Evolutionary conservation across 495 filamentous ascomycete species (phyloP).

Genomic region (Thermochaetoides thermophila): DNA sequence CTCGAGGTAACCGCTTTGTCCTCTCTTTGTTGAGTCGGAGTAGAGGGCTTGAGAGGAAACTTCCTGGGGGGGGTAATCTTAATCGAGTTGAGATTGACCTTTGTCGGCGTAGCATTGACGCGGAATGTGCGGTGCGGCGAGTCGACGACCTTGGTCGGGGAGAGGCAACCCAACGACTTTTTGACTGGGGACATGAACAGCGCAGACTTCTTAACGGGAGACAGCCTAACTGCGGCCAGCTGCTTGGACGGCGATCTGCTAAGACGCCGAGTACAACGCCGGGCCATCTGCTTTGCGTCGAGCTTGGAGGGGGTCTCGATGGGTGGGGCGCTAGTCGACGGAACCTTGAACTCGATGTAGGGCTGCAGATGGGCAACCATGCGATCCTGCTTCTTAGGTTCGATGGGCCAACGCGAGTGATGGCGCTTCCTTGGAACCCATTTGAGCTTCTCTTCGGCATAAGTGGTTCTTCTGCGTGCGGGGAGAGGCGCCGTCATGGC

Average conservation of each 20-base stretch:
- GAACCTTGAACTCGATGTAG: constrained; percentile 10
- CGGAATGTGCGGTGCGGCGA: constrained; percentile 14
- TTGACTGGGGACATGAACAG: constrained; percentile 9
- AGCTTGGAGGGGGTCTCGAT: constrained; percentile 7
- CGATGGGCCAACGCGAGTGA: constrained; percentile 20
- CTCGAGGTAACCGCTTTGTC: no score
- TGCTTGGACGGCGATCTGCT: constrained; percentile 7
- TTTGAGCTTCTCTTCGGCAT: constrained; percentile 8
- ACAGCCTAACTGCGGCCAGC: no score
- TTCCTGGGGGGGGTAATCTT: constrained; percentile 5
- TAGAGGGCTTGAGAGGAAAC: constrained; percentile 11
- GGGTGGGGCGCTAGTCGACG: no score
- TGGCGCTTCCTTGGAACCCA: constrained; percentile 22
- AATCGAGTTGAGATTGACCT: constrained; percentile 16
- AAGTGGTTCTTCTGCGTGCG: no score
- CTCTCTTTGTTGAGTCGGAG: no score
- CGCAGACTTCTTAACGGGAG: constrained; percentile 10
- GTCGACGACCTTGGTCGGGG: constrained; percentile 14
- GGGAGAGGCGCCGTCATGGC: no score
- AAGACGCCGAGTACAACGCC: constrained; percentile 14
- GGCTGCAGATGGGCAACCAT: constrained; percentile 14
- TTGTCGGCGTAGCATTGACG: constrained; percentile 14
- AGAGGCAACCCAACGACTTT: constrained; percentile 9
- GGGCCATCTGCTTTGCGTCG: constrained; percentile 11
- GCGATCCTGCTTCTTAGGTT: constrained; percentile 8